Percentiles rank a stretch among this genome's conserved stretches.
These are phyloP conservation scores for Sordariomycetes sp. DNA, from an alignment of 2,329 filamentous ascomycete genomes.

Conservation along the genomic window DNA sequence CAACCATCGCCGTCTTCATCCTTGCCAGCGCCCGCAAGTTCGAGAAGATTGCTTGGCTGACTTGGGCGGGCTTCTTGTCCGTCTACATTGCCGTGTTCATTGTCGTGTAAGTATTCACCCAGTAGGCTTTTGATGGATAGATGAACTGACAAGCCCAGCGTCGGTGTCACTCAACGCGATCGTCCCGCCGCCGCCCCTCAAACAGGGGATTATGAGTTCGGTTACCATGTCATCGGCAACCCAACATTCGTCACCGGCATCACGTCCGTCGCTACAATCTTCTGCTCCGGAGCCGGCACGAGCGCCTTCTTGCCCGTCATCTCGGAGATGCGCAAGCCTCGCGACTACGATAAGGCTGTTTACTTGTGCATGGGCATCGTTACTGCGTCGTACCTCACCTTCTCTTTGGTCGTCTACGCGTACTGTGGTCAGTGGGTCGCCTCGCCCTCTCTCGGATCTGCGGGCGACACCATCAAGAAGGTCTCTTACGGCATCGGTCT, in stretches of 20 bases:
- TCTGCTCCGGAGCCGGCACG: constrained; percentile 49
- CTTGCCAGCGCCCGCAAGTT: constrained; percentile 47
- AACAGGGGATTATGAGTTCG: constrained; percentile 48
- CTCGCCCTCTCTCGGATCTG: constrained; percentile 51
- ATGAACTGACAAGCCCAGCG: constrained; percentile 13
- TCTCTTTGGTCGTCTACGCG: constrained; percentile 50
- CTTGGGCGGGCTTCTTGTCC: constrained; percentile 49
- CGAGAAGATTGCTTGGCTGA: constrained; percentile 51
- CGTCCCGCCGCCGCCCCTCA: constrained; percentile 52
- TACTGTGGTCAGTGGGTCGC: constrained; percentile 56
- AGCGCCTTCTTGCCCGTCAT: constrained; percentile 56
- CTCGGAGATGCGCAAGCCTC: constrained; percentile 52
- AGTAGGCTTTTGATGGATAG: neutral
- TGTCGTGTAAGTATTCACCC: constrained; percentile 30
- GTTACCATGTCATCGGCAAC: constrained; percentile 44
- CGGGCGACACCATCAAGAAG: constrained; percentile 50
- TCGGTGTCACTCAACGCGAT: constrained; percentile 47
- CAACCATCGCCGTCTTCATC: constrained; percentile 35
- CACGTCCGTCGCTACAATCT: constrained; percentile 47
- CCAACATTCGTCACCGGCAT: constrained; percentile 51
- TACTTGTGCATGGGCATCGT: constrained; percentile 50
- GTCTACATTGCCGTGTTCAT: constrained; percentile 51
- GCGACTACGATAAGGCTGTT: constrained; percentile 51
- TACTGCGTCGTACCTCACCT: constrained; percentile 46
- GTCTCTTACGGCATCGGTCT: constrained; percentile 51